phyloP scores from a whole-genome alignment of 2,329 filamentous ascomycete genomes.

The Exophiala alcalophila region DNA sequence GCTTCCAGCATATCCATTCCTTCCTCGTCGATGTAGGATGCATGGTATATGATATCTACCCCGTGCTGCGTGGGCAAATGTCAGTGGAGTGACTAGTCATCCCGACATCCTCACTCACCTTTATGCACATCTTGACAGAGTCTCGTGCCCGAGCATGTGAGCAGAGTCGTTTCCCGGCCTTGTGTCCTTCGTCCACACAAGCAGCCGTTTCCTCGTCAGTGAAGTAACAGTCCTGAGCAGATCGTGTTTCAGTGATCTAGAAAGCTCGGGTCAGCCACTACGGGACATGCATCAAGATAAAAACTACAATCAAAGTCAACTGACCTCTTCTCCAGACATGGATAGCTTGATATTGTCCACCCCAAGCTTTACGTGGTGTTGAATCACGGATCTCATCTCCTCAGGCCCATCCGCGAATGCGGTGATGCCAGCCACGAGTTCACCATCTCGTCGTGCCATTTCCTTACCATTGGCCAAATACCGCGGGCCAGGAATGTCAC shows the following conservation, averaged over 20 bases:
- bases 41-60: slow-evolving; percentile 51
- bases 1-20: slow-evolving; percentile 39
- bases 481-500: slow-evolving; percentile 48
- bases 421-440: slow-evolving; percentile 45
- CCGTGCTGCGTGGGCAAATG: slow-evolving; percentile 33
- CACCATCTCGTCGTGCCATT: slow-evolving; percentile 47
- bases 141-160: slow-evolving; percentile 47
- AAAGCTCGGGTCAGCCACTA: not conserved
- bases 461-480: slow-evolving; percentile 51
- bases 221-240: slow-evolving; percentile 48
- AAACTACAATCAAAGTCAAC: slow-evolving; percentile 9
- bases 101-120: slow-evolving; percentile 11
- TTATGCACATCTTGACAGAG: slow-evolving; percentile 44
- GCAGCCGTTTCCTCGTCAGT: slow-evolving; percentile 47
- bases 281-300: not conserved
- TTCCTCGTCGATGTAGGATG: slow-evolving; percentile 44
- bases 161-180: slow-evolving; percentile 37
- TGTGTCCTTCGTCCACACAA: slow-evolving; percentile 49
- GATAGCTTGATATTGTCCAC: slow-evolving; percentile 47
- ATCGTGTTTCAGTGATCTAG: slow-evolving; percentile 34
- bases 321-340: slow-evolving; percentile 42
- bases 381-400: slow-evolving; percentile 43
- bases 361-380: slow-evolving; percentile 38
- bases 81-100: not conserved
- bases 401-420: slow-evolving; percentile 43